Percentiles rank a stretch among this genome's conserved stretches.
phyloP scores from a whole-genome alignment of 345 rosid genomes.

The Gossypium australe region DNA sequence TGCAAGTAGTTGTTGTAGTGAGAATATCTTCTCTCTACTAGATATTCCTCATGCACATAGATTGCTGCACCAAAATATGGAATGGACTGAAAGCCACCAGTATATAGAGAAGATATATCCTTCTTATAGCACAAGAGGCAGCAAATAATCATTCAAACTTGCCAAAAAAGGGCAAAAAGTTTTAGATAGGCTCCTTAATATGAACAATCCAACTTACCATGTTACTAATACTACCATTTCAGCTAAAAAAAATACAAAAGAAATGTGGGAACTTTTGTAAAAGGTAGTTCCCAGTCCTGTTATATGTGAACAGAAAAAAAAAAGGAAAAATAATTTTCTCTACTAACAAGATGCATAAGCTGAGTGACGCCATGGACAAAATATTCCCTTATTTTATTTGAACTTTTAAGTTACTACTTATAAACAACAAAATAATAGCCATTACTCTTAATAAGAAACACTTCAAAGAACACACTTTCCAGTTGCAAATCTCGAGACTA shows the following conservation, averaged over 20 bases:
- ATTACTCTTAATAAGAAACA: not conserved
- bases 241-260: not conserved
- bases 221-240: not conserved
- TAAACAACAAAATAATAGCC: not conserved
- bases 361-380: not conserved
- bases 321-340: not conserved
- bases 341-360: not conserved
- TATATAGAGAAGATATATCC: not conserved
- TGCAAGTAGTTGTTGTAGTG: not conserved
- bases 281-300: not conserved
- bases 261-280: not conserved
- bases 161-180: not conserved
- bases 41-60: not conserved
- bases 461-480: not conserved
- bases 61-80: not conserved
- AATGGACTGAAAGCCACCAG: not conserved
- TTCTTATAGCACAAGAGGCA: not conserved
- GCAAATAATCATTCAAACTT: slow-evolving; percentile 3
- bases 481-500: not conserved
- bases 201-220: not conserved
- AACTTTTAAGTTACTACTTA: not conserved
- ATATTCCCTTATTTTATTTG: not conserved
- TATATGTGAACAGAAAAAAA: not conserved
- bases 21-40: not conserved
- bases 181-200: not conserved